A percentile compares a stretch with the other conserved stretches of the same genome.
These are phyloP conservation scores for Leucosporidium yakuticum DNA, from an alignment of 768 basidiomycete genomes.

Conservation along the genomic window DNA sequence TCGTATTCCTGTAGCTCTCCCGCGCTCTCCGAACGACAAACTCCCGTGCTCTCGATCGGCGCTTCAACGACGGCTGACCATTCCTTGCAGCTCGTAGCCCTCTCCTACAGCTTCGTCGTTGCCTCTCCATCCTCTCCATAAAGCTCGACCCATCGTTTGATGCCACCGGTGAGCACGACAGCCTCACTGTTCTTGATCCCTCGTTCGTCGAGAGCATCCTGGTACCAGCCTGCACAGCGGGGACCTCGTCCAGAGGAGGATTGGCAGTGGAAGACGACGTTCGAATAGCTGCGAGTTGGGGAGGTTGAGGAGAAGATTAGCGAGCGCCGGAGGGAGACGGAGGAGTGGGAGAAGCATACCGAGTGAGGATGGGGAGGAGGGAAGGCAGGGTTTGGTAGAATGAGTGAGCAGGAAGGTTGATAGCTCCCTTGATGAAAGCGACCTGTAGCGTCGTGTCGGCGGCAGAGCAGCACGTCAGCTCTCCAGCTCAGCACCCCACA, in stretches of 20 bases:
- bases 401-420: conserved; percentile 51
- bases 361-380: conserved; percentile 41
- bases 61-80: no score
- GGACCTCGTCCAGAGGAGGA: conserved; percentile 35
- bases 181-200: conserved; percentile 8
- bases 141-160: conserved; percentile 34
- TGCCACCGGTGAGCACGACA: conserved; percentile 34
- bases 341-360: conserved; percentile 4
- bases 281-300: conserved; percentile 2
- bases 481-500: no score
- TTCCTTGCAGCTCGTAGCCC: no score
- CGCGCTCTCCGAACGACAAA: no score
- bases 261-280: conserved; percentile 37
- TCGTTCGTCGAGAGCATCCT: conserved; percentile 26
- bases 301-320: not conserved
- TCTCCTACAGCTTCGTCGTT: conserved; percentile 17
- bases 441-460: not conserved
- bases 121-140: conserved; percentile 24
- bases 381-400: conserved; percentile 46
- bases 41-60: no score
- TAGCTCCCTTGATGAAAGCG: conserved; percentile 41
- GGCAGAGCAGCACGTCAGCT: not conserved
- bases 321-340: no score
- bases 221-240: conserved; percentile 37
- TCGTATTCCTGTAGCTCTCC: no score